These are phyloP conservation scores for Camellia sinensis DNA, from an alignment of 148 eudicot genomes.

Conservation along the genomic window DNA sequence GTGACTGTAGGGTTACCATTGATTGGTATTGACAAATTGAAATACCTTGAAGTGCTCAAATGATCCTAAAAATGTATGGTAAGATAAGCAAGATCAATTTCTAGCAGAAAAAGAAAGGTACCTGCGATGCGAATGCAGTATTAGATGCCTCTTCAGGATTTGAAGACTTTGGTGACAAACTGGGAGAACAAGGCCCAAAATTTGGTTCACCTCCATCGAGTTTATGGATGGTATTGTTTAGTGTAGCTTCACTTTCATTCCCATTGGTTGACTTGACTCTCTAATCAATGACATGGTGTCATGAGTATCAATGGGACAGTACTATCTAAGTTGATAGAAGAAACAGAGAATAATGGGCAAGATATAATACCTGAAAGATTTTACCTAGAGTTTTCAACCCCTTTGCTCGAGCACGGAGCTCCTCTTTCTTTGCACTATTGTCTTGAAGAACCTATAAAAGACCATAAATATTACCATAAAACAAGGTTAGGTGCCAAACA, in stretches of 20 bases:
- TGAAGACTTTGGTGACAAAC: slow-evolving; percentile 37
- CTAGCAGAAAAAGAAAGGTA: slow-evolving; percentile 24
- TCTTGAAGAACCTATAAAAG: slow-evolving; percentile 83
- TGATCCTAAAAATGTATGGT: background rate
- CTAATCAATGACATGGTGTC: slow-evolving; percentile 22
- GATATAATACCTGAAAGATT: slow-evolving; percentile 71
- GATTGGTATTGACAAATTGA: background rate
- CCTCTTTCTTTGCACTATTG: slow-evolving; percentile 74
- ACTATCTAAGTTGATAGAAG: background rate
- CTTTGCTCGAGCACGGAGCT: slow-evolving; percentile 87
- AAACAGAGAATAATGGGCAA: slow-evolving; percentile 8
- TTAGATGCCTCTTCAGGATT: slow-evolving; percentile 38
- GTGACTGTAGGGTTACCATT: background rate
- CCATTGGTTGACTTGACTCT: slow-evolving; percentile 55
- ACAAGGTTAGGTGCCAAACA: slow-evolving; percentile 8
- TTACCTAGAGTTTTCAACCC: slow-evolving; percentile 91
- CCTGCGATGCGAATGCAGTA: slow-evolving; percentile 53
- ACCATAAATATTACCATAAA: slow-evolving; percentile 16
- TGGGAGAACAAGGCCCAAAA: slow-evolving; percentile 35
- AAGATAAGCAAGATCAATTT: background rate
- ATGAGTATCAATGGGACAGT: slow-evolving; percentile 1
- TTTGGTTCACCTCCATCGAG: slow-evolving; percentile 54
- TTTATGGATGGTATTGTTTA: slow-evolving; percentile 42
- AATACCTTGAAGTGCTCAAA: background rate
- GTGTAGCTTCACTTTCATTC: slow-evolving; percentile 45